Evolutionary conservation across 768 basidiomycete genomes (phyloP).

Genomic region (Termitomyces sp.): DNA sequence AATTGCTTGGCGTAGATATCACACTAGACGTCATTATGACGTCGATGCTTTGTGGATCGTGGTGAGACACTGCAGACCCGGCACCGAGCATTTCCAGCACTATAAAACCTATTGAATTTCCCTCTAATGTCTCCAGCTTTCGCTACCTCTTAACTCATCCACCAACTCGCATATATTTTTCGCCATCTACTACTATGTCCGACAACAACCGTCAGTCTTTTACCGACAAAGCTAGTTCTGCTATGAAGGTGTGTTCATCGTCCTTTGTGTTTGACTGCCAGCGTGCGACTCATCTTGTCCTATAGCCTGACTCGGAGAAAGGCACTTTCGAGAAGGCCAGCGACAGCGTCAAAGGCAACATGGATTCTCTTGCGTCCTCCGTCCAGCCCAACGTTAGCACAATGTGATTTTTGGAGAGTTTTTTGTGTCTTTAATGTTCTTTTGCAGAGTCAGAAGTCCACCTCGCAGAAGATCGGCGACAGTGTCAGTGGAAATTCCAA

Average conservation of each 20-base stretch:
- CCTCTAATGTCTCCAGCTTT: background rate
- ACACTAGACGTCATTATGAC: background rate
- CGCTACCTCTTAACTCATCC: background rate
- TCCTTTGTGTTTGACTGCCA: no score
- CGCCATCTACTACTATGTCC: conserved; percentile 42
- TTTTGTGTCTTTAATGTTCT: background rate
- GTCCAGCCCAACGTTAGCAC: conserved; percentile 46
- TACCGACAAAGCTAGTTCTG: conserved; percentile 49
- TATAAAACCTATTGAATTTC: background rate
- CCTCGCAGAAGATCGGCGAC: conserved; percentile 44
- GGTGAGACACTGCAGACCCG: background rate
- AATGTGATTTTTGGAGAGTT: no score
- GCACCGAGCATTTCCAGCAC: background rate
- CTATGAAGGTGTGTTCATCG: conserved; percentile 37
- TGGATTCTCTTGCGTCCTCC: conserved; percentile 42
- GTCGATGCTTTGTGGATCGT: background rate
- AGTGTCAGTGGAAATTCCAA: conserved; percentile 41
- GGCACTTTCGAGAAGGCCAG: conserved; percentile 41
- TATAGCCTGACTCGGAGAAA: conserved; percentile 58
- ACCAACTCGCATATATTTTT: background rate
- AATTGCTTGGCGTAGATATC: background rate
- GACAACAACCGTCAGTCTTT: conserved; percentile 52
- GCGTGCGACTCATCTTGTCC: background rate
- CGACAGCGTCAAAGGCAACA: conserved; percentile 42
- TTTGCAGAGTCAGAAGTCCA: conserved; percentile 45